Evolutionary conservation across 75 land plant species (phyloP), one percentile per base, ranked within the genome.

Genomic region (Gnetum montanum): DNA sequence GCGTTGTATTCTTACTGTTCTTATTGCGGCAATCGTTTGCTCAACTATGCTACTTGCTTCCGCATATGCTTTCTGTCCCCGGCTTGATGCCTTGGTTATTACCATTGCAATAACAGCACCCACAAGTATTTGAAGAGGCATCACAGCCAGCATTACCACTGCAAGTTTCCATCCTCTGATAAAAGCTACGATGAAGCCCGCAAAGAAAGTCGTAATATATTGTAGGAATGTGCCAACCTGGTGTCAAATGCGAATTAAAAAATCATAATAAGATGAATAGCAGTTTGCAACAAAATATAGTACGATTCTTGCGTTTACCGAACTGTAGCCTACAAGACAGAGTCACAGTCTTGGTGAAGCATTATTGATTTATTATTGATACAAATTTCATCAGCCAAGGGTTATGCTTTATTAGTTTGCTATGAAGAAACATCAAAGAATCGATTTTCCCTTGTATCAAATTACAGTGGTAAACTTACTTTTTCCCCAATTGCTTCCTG

Each of bases 401-500:
- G n/a, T n/a, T n/a, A n/a, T n/a, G n/a, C n/a, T n/a, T n/a, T n/a
- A n/a, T n/a, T n/a, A n/a, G n/a, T n/a, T n/a, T n/a, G n/a, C n/a
- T n/a, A n/a, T n/a, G n/a, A n/a, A n/a, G n/a, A n/a, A n/a, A n/a
- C n/a, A n/a, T n/a, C n/a, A n/a, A n/a, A n/a, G n/a, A n/a, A n/a
- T n/a, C n/a, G n/a, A n/a, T n/a, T n/a, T n/a, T n/a, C n/a, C n/a
- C n/a, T n/a, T n/a, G n/a, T n/a, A n/a, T n/a, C n/a, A n/a, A n/a
- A n/a, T n/a, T n/a, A n/a, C n/a, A n/a, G 11, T 11, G 43, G 11
- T 48, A 12, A 11, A 57, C 68, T 24, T 31, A 90, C 96, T 82
- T 90, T 90, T 70, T 90, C 96, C 23, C 96, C 96, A 69, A 83
- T 79, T 34, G 96, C 96, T 49, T 90, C 92, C 65, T 89, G 95